These are phyloP conservation scores for Aspergillus ibericus DNA, from an alignment of 2,329 filamentous ascomycete genomes.

Conservation along the genomic window DNA sequence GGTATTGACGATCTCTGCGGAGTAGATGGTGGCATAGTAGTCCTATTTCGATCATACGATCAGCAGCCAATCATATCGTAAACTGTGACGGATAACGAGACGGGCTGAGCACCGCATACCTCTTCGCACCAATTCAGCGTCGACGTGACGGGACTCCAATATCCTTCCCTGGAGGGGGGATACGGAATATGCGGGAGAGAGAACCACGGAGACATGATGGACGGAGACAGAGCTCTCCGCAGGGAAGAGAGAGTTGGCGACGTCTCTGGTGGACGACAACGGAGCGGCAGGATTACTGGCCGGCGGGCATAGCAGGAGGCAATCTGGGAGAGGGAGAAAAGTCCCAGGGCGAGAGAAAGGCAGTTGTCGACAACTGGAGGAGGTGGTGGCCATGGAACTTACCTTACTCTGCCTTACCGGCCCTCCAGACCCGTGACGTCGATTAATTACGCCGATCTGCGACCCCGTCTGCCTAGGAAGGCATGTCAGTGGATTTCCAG, in stretches of 20 bases:
- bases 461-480: not conserved
- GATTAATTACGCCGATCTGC: not conserved
- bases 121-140: conserved; percentile 82
- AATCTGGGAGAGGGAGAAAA: not conserved
- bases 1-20: conserved; percentile 77
- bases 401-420: not conserved
- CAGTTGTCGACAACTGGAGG: not conserved
- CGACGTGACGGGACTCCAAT: conserved; percentile 69
- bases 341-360: not conserved
- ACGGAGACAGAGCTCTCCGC: conserved; percentile 13
- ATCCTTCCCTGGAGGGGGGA: conserved; percentile 54
- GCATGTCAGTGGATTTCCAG: not conserved
- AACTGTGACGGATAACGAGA: not conserved
- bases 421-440: conserved; percentile 7
- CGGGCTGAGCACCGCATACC: conserved; percentile 43
- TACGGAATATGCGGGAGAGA: conserved; percentile 38
- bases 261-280: not conserved
- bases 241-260: not conserved
- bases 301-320: not conserved
- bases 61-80: conserved; percentile 6
- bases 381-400: not conserved
- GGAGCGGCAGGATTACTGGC: not conserved
- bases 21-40: conserved; percentile 72
- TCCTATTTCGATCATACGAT: conserved; percentile 52
- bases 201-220: conserved; percentile 31